Base-by-base conservation (phyloP, 441 rosid species). In the Dalechampia spathulata region DNA sequence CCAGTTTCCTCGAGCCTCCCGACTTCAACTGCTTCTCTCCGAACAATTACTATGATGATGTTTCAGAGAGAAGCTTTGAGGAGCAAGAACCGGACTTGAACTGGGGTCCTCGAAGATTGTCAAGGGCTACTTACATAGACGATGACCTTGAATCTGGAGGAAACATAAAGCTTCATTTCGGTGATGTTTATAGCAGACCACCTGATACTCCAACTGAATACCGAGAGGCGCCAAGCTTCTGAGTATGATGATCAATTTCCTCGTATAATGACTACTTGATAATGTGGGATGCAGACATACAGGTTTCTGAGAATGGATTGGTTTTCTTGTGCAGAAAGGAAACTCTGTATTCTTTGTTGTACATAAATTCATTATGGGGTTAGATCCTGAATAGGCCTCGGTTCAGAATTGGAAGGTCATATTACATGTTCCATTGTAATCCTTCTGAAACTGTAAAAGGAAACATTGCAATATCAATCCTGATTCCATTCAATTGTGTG, bases 1-100 rank as follows among this genome's bases (percentile, higher is more conserved):
- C 87, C 20, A 93, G 99, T 66, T 93, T 93, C 65, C 75, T 87
- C 0, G 97, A 93, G 62, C 99, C 99, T 49, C 97, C 97, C 2
- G 89, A 80, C 61, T 90, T 84, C 61, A 75, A 76, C 74, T 78
- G 5, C 15, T 63, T 64, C 58, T 34, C 58, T 5, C 17, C 73
- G 2, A 44, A 70, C 47, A 71, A 74, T 57, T 52, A 55, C 39
- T 47, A 51, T 13, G 94, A 84, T 37, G 70, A 66, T 58, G 30
- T 67, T 16, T 87, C 88, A 0, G 87, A 78, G 49, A 62, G 72
- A 69, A 80, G 91, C 79, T 46, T 60, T 25, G 86, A 82, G 55
- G 89, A 77, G 40, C 68, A 76, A 61, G 80, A 78, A 57, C 61
- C 74, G 58, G 80, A 76, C 61, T 76, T 8, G 8, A 8, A 30